Base-by-base conservation (phyloP, 306 rosid species). In the Crotalaria pallida region DNA sequence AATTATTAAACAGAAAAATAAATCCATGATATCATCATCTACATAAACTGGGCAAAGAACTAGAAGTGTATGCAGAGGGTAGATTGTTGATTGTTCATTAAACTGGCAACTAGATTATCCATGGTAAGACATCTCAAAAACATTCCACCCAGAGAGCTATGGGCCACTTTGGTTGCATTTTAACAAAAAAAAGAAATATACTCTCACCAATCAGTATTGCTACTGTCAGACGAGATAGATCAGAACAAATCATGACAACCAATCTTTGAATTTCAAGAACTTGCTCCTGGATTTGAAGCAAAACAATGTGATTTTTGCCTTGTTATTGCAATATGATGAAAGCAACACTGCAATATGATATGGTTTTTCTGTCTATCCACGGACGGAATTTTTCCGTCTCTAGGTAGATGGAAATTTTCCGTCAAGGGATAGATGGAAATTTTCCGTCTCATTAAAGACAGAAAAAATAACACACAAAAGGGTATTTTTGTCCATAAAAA, bases 1-100 rank as follows among this genome's bases (percentile, higher is more conserved):
- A 66, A 78, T 38, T 33, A 68, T 17, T 68, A 52, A 17, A 47
- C 75, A 65, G 6, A 43, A 59, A 69, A 69, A 41, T 36, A 43
- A 67, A 47, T 23, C 29, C 72, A 23, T 41, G 9, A 44, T 61
- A 19, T 43, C 53, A 26, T 66, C 55, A 65, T 79, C 59, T 27
- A 45, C 21, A 61, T 21, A 73, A 45, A 15, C 65, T 41, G 41
- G 11, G n/a, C 17, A 49, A 49, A 58, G 61, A 18, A 44, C 71
- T 62, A 67, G 11, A 72, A 50, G 63, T 45, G 7, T 31, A 79
- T 9, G 67, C 67, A 60, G 24, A 29, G 38, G 53, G 23, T 52
- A 51, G 38, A 57, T 38, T 38, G 13, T 38, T 38, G 38, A 57
- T 38, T 38, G 13, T 38, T 38, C 44, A 38, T 38, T 38, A 38